Base-by-base conservation (phyloP, 2,329 filamentous ascomycete species). In the Penicillium polonicum region DNA sequence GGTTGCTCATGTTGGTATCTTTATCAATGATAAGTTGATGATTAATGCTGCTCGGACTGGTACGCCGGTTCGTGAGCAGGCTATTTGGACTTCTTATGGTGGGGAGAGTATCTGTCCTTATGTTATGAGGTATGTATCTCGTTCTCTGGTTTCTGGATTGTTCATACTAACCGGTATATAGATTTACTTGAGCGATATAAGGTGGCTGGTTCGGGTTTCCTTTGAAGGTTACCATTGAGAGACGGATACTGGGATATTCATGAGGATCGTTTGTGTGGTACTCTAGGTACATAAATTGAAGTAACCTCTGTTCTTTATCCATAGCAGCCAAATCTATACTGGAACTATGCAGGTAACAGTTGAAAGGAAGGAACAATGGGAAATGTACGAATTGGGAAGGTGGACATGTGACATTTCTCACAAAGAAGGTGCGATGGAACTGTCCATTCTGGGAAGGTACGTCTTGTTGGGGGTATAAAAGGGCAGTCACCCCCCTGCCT, bases 1-100 rank as follows among this genome's bases (percentile, higher is more conserved):
- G 6, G 64, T 69, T 45, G 48, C 48, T 15, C 66, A 68, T 53
- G 65, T 68, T 10, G 66, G 65, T 5, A 68, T 68, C 44, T 68
- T 62, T 33, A 65, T 66, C 29, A 52, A 58, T 12, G 48, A 60
- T 21, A 65, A 60, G 2, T 56, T 50, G 55, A 68, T 68, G 64
- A 65, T 68, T 15, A 68, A 68, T 64, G 66, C 66, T 19, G 66
- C 66, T 21, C 58, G 60, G 19, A 65, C 66, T 27, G 66, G 66
- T 10, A 68, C 65, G 10, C 65, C 61, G 9, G 66, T 69, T 15
- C 50, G 66, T 6, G 66, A 68, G 44, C 67, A 69, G 65, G 41
- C 53, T 23, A 68, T 68, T 41, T 69, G 67, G 67, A 67, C 61
- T 23, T 64, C 61, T 4, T 65, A 54, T 61, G 67, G 65, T n/a